phyloP scores from a whole-genome alignment of 208 protist species.

The Trichomonas vaginalis region DNA sequence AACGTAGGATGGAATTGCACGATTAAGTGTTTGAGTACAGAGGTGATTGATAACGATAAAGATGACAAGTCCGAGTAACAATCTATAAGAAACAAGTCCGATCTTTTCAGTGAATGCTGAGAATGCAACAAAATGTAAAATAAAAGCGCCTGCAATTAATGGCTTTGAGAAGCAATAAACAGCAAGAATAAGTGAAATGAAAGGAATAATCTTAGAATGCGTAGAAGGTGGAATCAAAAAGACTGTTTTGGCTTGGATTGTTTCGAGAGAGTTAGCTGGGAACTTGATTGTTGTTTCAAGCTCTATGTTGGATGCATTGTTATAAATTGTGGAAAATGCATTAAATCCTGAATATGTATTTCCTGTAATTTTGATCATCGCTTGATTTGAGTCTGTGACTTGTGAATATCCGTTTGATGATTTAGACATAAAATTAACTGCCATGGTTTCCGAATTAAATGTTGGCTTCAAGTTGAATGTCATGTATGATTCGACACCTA shows the following conservation, averaged over 20 bases:
- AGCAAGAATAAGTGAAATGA: neutral
- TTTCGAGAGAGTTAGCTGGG: neutral
- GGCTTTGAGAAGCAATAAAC: neutral
- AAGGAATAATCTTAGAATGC: neutral
- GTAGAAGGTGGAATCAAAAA: neutral
- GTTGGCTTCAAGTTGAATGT: neutral
- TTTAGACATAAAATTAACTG: neutral
- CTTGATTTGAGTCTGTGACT: neutral
- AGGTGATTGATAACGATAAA: neutral
- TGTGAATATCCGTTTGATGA: neutral
- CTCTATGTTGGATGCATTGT: neutral
- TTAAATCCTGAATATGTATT: neutral
- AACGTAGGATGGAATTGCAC: neutral
- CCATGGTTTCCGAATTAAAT: neutral
- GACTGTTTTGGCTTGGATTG: neutral
- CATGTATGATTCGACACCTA: neutral
- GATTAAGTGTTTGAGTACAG: neutral
- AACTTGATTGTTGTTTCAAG: neutral
- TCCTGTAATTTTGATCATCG: neutral
- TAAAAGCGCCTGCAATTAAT: neutral
- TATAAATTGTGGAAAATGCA: neutral
- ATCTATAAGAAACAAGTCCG: neutral
- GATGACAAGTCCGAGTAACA: neutral
- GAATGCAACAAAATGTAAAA: neutral
- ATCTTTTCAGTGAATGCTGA: neutral